Conservation (phyloP, 1,139 yeast species). For the Suhomyces choctaworum region DNA sequence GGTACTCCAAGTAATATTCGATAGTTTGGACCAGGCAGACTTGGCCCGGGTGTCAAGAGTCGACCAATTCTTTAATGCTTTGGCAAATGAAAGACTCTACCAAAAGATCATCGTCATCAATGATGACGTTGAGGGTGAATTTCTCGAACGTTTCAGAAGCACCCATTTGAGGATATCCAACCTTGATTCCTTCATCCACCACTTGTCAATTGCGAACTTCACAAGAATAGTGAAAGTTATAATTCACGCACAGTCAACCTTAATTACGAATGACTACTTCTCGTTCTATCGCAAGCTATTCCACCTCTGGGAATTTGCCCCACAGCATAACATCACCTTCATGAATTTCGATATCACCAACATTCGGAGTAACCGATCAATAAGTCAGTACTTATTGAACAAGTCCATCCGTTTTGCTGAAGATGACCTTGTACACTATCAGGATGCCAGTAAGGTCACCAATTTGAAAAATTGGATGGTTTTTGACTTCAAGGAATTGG, state of each 20-base stretch:
- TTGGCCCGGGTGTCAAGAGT: constrained; percentile 17
- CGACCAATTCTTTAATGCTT: constrained; percentile 16
- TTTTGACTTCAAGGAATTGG: constrained; percentile 22
- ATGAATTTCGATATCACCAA: constrained; percentile 25
- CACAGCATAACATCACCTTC: constrained; percentile 19
- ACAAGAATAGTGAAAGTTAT: constrained; percentile 17
- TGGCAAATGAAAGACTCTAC: constrained; percentile 21
- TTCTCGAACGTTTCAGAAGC: constrained; percentile 4
- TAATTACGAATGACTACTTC: constrained; percentile 20
- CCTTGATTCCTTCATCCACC: constrained; percentile 16
- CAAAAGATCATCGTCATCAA: constrained; percentile 19
- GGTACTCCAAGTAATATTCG: constrained; percentile 15
- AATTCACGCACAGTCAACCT: constrained; percentile 23
- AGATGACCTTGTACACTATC: constrained; percentile 16
- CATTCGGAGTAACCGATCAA: constrained; percentile 21
- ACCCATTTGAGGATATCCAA: constrained; percentile 9
- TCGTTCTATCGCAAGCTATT: constrained; percentile 20
- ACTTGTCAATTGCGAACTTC: constrained; percentile 18
- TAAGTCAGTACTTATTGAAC: constrained; percentile 19
- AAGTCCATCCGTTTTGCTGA: constrained; percentile 20
- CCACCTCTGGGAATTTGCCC: constrained; percentile 19
- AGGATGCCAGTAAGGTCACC: constrained; percentile 17
- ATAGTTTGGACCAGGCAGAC: constrained; percentile 17
- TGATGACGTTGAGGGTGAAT: constrained; percentile 12
- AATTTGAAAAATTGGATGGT: constrained; percentile 27